phyloP scores from a whole-genome alignment of 768 basidiomycete genomes.

The Obba rivulosa region DNA sequence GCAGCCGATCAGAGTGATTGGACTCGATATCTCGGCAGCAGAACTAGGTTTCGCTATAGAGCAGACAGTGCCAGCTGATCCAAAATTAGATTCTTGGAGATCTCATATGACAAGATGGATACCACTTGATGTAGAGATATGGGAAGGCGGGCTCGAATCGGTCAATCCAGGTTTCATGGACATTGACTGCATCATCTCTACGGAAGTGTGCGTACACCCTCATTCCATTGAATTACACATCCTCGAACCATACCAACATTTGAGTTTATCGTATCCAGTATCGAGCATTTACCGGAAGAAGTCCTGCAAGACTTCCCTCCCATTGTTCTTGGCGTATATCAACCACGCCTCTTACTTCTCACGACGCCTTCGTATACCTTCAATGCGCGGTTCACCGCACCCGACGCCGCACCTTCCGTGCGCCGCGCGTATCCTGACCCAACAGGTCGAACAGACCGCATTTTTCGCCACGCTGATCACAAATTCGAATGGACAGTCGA shows the following conservation, averaged over 20 bases:
- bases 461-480: constrained; percentile 81
- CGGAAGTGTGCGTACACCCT: constrained; percentile 64
- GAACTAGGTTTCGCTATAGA: constrained; percentile 53
- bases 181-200: constrained; percentile 68
- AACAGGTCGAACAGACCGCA: constrained; percentile 62
- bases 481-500: constrained; percentile 84
- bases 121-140: constrained; percentile 56
- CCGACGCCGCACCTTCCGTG: constrained; percentile 33
- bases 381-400: constrained; percentile 68
- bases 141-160: constrained; percentile 68
- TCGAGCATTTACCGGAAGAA: constrained; percentile 69
- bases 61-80: constrained; percentile 24
- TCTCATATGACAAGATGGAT: constrained; percentile 79
- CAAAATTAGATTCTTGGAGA: neutral
- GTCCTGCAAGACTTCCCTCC: constrained; percentile 62
- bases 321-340: constrained; percentile 71
- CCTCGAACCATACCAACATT: neutral
- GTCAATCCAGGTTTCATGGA: constrained; percentile 62
- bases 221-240: neutral
- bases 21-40: constrained; percentile 56
- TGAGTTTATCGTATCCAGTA: constrained; percentile 37
- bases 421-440: constrained; percentile 62
- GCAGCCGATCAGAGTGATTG: constrained; percentile 35
- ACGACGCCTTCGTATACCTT: constrained; percentile 87
- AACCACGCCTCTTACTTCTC: constrained; percentile 65